Evolutionary conservation across 148 eudicot genomes (phyloP).

Genomic region (Vaccinium macrocarpon): DNA sequence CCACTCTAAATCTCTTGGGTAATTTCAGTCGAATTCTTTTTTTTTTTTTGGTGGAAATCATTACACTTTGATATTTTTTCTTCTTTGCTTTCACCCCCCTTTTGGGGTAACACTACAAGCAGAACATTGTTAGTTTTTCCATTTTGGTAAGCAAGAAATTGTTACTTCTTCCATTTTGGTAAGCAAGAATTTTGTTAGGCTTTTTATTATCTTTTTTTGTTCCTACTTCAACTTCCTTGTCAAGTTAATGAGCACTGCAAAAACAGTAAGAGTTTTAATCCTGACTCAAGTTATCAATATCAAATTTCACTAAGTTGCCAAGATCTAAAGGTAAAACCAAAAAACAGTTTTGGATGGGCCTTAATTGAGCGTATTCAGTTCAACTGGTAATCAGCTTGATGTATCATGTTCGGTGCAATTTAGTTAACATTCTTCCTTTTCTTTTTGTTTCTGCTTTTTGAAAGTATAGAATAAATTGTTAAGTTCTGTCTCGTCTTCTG

Average conservation of each 20-base stretch:
- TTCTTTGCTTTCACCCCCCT: conserved; percentile 1
- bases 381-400: neutral
- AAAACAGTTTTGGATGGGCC: neutral
- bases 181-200: neutral
- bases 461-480: neutral
- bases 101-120: neutral
- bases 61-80: neutral
- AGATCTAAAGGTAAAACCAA: neutral
- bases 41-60: neutral
- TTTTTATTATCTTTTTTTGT: neutral
- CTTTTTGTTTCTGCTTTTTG: neutral
- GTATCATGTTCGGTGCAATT: neutral
- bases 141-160: neutral
- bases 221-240: neutral
- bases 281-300: neutral
- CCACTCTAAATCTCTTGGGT: neutral
- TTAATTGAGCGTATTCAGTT: neutral
- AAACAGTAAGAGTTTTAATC: neutral
- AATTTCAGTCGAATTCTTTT: neutral
- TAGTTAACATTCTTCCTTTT: neutral
- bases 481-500: neutral
- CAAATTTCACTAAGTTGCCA: neutral
- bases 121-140: neutral
- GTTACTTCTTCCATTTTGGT: neutral
- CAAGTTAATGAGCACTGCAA: neutral